Percentiles rank a stretch among this genome's conserved stretches.
phyloP scores from a whole-genome alignment of 192 early-diverging fungal species.

The Dimargaris cristalligena region DNA sequence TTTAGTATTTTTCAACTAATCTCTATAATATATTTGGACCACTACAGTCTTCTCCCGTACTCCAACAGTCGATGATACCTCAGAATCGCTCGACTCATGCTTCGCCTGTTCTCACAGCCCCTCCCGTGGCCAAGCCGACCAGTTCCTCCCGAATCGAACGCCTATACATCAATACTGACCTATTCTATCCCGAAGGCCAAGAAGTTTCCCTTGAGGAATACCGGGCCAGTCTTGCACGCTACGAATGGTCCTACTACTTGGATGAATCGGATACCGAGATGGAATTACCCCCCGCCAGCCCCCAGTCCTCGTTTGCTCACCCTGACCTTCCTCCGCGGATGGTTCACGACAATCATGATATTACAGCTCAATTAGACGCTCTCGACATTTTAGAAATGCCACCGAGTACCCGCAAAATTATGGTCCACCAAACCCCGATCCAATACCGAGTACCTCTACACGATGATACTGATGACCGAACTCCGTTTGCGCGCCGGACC shows the following conservation, averaged over 20 bases:
- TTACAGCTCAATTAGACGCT: not conserved
- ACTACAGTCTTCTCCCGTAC: too few species aligned
- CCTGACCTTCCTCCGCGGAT: not conserved
- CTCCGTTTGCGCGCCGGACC: not conserved
- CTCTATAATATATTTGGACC: too few species aligned
- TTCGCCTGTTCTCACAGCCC: too few species aligned
- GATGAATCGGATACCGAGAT: not conserved
- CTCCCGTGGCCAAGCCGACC: too few species aligned
- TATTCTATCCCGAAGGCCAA: not conserved
- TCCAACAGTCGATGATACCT: too few species aligned
- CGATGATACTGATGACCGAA: not conserved
- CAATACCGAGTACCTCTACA: not conserved
- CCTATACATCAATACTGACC: not conserved
- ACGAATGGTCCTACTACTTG: not conserved
- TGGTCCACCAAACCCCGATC: not conserved
- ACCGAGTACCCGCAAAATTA: not conserved
- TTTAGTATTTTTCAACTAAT: too few species aligned
- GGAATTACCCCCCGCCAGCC: not conserved
- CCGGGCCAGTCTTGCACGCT: not conserved
- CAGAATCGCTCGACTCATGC: too few species aligned
- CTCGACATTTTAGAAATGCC: not conserved
- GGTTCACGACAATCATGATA: not conserved
- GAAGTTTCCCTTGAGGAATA: conserved; percentile 7
- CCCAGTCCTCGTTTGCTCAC: not conserved
- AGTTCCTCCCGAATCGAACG: conserved; percentile 7